These are phyloP conservation scores for Saksenaea oblongispora DNA, from an alignment of 371 early-diverging fungal genomes.

Conservation along the genomic window DNA sequence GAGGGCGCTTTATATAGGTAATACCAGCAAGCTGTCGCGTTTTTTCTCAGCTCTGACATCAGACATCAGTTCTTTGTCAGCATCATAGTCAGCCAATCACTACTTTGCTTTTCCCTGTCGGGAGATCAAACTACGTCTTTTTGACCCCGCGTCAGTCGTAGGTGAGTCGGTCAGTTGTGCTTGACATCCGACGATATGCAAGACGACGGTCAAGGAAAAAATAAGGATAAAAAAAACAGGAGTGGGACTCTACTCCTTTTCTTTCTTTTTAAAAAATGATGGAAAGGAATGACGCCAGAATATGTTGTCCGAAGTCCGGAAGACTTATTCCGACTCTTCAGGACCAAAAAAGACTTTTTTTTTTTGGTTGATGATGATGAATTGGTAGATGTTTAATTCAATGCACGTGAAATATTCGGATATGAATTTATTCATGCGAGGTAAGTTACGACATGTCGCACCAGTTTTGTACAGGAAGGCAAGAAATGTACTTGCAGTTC, in stretches of 20 bases:
- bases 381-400: not conserved
- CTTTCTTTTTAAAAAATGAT: not conserved
- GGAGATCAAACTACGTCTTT: not conserved
- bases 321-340: not conserved
- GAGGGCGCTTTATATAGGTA: not conserved
- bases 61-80: not conserved
- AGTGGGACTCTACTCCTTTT: not conserved
- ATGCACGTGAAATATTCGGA: not conserved
- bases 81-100: not conserved
- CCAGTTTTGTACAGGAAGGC: slow-evolving; percentile 34
- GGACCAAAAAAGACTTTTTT: no score
- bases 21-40: not conserved
- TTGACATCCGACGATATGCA: not conserved
- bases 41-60: slow-evolving; percentile 4
- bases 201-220: no score
- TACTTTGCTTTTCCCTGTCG: not conserved
- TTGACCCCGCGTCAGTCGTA: not conserved
- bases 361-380: no score
- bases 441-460: slow-evolving; percentile 20
- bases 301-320: not conserved
- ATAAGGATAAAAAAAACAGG: no score
- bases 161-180: not conserved
- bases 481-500: slow-evolving; percentile 35
- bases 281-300: not conserved
- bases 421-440: not conserved